phyloP scores from a whole-genome alignment of 1,139 yeast genomes.

The Blastobotrys persicus region DNA sequence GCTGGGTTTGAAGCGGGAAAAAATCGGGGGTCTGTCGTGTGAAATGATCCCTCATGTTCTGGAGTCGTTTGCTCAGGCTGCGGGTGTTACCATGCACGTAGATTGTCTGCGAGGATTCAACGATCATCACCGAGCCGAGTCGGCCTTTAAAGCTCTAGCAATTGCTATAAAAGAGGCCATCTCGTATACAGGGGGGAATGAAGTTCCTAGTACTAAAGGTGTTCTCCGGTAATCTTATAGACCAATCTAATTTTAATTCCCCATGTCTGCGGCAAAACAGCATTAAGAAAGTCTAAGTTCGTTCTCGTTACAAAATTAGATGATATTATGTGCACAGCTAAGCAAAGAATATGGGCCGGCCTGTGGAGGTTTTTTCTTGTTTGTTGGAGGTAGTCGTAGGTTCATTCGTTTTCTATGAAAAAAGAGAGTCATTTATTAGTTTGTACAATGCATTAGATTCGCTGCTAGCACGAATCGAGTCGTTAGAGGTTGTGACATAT shows the following conservation, averaged over 20 bases:
- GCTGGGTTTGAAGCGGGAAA: slow-evolving; percentile 85
- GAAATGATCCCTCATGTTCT: slow-evolving; percentile 97
- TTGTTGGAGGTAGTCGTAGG: too few relatives aligned
- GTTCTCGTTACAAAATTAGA: background rate
- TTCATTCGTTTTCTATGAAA: too few relatives aligned
- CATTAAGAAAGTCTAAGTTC: background rate
- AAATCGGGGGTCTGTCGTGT: slow-evolving; percentile 84
- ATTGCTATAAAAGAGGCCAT: slow-evolving; percentile 86
- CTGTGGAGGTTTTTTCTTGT: too few relatives aligned
- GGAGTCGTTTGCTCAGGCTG: slow-evolving; percentile 91
- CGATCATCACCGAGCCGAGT: slow-evolving; percentile 94
- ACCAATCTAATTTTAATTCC: background rate
- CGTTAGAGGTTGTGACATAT: background rate
- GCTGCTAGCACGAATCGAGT: background rate
- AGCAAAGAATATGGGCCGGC: too few relatives aligned
- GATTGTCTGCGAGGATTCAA: slow-evolving; percentile 91
- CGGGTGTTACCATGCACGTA: slow-evolving; percentile 86
- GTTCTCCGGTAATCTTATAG: slow-evolving; percentile 54
- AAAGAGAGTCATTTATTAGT: slow-evolving; percentile 7
- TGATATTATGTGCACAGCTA: too few relatives aligned
- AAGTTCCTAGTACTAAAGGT: slow-evolving; percentile 95
- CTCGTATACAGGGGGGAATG: slow-evolving; percentile 78
- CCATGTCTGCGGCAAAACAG: too few relatives aligned
- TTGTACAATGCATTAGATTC: slow-evolving; percentile 11
- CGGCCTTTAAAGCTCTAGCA: slow-evolving; percentile 95